Conservation (phyloP, 2,329 filamentous ascomycete species). For the Harringtonia lauricola region DNA sequence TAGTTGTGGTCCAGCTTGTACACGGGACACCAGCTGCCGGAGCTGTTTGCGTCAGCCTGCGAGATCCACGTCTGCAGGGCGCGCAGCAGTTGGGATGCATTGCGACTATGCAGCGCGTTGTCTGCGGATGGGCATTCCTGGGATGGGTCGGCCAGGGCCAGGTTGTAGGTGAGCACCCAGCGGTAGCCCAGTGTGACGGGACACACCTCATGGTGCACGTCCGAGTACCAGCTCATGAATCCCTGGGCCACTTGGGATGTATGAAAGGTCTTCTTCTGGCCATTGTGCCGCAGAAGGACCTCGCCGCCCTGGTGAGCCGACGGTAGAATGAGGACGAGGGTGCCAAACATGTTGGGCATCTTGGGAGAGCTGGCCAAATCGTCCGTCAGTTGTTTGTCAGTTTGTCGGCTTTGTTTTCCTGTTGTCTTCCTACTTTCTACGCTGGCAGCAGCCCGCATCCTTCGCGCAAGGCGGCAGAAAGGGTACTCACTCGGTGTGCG, state of each 20-base stretch:
- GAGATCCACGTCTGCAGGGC: background rate
- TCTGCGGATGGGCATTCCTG: background rate
- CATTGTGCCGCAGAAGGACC: conserved; percentile 24
- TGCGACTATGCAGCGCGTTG: too few relatives aligned
- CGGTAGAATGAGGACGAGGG: conserved; percentile 32
- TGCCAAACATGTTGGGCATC: conserved; percentile 32
- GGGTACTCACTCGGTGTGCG: conserved; percentile 23
- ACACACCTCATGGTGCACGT: conserved; percentile 35
- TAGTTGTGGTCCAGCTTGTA: conserved; percentile 16
- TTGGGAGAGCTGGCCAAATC: conserved; percentile 25
- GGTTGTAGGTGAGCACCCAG: conserved; percentile 36
- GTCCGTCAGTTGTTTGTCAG: background rate
- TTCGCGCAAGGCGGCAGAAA: background rate
- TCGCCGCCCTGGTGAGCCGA: conserved; percentile 33
- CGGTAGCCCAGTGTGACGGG: conserved; percentile 30
- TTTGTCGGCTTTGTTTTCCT: background rate
- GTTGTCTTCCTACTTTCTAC: background rate
- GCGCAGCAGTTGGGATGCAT: background rate
- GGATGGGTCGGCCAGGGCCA: conserved; percentile 20
- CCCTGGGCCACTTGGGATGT: conserved; percentile 1
- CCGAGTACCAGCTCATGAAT: conserved; percentile 32
- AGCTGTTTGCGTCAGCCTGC: too few relatives aligned
- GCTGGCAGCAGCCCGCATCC: background rate
- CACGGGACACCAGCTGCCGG: background rate
- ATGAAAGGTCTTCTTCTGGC: conserved; percentile 17